Evolutionary conservation across 352 stramenopile species (phyloP).

Genomic region (Globisporangium apiculatum): DNA sequence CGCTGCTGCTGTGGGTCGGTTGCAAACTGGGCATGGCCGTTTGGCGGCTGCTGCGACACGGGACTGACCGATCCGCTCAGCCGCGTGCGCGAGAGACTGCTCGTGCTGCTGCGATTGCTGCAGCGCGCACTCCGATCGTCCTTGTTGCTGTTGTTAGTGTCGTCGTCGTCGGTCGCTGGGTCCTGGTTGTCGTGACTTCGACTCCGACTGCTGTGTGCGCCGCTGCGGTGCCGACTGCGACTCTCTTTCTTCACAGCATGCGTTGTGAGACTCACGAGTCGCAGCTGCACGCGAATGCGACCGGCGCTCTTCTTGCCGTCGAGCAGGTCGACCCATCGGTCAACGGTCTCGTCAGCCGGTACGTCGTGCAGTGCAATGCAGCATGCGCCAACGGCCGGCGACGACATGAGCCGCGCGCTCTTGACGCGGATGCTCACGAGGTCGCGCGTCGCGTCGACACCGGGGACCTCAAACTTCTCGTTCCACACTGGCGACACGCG

Average conservation of each 20-base stretch:
- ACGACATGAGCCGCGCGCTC: slow-evolving; percentile 59
- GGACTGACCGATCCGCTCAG: slow-evolving; percentile 11
- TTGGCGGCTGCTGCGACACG: not conserved
- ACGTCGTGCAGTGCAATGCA: slow-evolving; percentile 41
- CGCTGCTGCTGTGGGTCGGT: not conserved
- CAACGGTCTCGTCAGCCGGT: slow-evolving; percentile 30
- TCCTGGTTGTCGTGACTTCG: slow-evolving; percentile 1
- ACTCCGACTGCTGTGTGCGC: slow-evolving; percentile 7
- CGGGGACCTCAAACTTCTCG: slow-evolving; percentile 68
- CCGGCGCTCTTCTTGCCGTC: slow-evolving; percentile 50
- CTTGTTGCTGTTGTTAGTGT: not conserved
- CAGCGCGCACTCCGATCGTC: not conserved
- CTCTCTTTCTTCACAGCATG: slow-evolving; percentile 10
- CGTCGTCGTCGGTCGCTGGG: not conserved
- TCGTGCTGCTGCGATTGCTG: slow-evolving; percentile 10
- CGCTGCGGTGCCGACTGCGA: not conserved
- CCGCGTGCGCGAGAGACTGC: slow-evolving; percentile 11
- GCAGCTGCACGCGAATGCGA: slow-evolving; percentile 58
- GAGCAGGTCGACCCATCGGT: slow-evolving; percentile 54
- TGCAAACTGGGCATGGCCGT: not conserved
- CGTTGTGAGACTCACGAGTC: slow-evolving; percentile 27
- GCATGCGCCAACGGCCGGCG: slow-evolving; percentile 42
- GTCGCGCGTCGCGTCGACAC: slow-evolving; percentile 34
- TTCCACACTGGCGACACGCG: slow-evolving; percentile 55
- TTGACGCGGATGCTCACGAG: slow-evolving; percentile 71